Evolutionary conservation across 2,329 filamentous ascomycete species (phyloP).

Genomic region (Uncinocarpus reesii): DNA sequence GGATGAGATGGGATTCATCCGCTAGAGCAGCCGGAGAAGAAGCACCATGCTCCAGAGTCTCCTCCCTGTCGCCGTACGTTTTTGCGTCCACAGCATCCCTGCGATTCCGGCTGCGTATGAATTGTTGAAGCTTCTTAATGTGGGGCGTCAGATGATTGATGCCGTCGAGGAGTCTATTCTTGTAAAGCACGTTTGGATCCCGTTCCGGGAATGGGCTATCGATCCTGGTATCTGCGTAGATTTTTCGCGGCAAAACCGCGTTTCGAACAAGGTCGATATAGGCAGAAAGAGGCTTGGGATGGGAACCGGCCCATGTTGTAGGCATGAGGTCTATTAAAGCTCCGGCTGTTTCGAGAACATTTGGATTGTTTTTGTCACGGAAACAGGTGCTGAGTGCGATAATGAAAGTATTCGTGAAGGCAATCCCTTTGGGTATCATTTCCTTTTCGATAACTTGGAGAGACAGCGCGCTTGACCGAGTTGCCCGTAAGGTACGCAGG

Average conservation of each 20-base stretch:
- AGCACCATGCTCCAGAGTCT: background rate
- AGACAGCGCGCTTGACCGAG: conserved; percentile 54
- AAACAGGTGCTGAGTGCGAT: conserved; percentile 64
- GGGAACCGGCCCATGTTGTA: conserved; percentile 24
- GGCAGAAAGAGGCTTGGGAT: background rate
- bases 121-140: conserved; percentile 5
- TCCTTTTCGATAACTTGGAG: conserved; percentile 47
- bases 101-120: background rate
- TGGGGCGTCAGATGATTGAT: conserved; percentile 4
- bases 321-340: conserved; percentile 42
- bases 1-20: background rate
- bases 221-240: background rate
- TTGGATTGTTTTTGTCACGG: conserved; percentile 65
- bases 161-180: conserved; percentile 3
- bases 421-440: conserved; percentile 38
- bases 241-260: background rate
- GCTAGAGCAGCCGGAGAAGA: conserved; percentile 1
- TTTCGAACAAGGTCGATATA: conserved; percentile 13
- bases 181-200: background rate
- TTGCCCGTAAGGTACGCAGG: conserved; percentile 55
- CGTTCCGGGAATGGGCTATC: background rate
- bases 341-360: conserved; percentile 55
- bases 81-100: background rate
- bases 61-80: conserved; percentile 3
- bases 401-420: conserved; percentile 50